phyloP scores from a whole-genome alignment of 2,329 filamentous ascomycete species.

The Colletotrichum cereale region DNA sequence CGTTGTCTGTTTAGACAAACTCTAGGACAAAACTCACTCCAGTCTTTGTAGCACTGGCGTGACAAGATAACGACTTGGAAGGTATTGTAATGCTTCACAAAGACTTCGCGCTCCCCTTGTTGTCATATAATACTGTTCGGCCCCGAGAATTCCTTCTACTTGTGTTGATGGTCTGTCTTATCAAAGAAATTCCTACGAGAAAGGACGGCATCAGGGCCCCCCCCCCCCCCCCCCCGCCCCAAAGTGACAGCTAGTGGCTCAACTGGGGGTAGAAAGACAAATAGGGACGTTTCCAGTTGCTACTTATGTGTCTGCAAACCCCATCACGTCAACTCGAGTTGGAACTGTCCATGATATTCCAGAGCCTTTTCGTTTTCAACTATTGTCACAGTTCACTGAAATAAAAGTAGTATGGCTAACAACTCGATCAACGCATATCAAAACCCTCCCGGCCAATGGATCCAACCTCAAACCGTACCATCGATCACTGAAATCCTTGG shows the following conservation, averaged over 20 bases:
- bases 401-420: background rate
- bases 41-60: background rate
- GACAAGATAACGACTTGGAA: background rate
- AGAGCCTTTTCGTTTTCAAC: background rate
- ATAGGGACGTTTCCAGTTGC: too few species aligned
- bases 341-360: background rate
- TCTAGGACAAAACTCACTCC: accelerated
- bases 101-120: background rate
- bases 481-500: background rate
- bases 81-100: background rate
- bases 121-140: too few species aligned
- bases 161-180: background rate
- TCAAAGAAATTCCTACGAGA: background rate
- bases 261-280: background rate
- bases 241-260: background rate
- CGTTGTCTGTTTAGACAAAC: too few species aligned
- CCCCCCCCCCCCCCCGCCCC: too few species aligned
- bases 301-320: background rate
- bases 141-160: background rate
- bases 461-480: background rate
- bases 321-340: background rate
- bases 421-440: background rate
- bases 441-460: background rate
- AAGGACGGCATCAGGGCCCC: background rate
- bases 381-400: background rate